These are phyloP conservation scores for Corchorus capsularis DNA, from an alignment of 345 rosid species.

Conservation along the genomic window DNA sequence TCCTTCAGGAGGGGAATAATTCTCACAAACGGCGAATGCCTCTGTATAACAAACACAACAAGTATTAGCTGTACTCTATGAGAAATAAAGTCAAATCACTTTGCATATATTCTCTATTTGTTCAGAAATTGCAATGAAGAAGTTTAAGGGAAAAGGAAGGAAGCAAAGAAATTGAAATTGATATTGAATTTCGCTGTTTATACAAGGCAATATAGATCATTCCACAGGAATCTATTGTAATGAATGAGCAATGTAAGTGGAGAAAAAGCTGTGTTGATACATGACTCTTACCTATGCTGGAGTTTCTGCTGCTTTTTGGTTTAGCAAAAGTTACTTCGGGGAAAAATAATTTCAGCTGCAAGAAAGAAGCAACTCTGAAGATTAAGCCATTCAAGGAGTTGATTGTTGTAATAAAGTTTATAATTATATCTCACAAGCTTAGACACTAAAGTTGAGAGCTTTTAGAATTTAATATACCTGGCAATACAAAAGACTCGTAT, in stretches of 20 bases:
- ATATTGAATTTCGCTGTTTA: background rate
- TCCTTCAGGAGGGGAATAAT: constrained; percentile 88
- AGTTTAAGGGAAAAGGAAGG: background rate
- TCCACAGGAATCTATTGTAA: background rate
- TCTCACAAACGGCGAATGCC: constrained; percentile 96
- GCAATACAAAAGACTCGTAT: constrained; percentile 91
- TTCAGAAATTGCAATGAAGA: background rate
- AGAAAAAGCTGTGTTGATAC: background rate
- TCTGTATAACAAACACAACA: constrained; percentile 40
- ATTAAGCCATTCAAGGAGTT: background rate
- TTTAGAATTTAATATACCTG: constrained; percentile 55
- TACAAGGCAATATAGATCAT: background rate
- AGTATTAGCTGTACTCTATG: constrained; percentile 16
- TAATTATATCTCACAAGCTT: constrained; percentile 3
- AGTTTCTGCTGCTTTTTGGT: constrained; percentile 99
- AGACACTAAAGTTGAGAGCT: background rate
- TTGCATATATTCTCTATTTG: background rate
- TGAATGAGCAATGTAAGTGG: background rate
- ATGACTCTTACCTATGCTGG: constrained; percentile 79
- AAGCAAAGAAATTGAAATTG: background rate
- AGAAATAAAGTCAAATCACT: constrained; percentile 15
- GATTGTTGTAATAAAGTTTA: background rate
- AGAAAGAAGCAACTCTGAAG: constrained; percentile 15
- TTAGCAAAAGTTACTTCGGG: constrained; percentile 93
- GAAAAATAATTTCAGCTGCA: constrained; percentile 89